These are phyloP conservation scores for Fusarium duplospermum DNA, from an alignment of 2,329 filamentous ascomycete genomes.

Conservation along the genomic window DNA sequence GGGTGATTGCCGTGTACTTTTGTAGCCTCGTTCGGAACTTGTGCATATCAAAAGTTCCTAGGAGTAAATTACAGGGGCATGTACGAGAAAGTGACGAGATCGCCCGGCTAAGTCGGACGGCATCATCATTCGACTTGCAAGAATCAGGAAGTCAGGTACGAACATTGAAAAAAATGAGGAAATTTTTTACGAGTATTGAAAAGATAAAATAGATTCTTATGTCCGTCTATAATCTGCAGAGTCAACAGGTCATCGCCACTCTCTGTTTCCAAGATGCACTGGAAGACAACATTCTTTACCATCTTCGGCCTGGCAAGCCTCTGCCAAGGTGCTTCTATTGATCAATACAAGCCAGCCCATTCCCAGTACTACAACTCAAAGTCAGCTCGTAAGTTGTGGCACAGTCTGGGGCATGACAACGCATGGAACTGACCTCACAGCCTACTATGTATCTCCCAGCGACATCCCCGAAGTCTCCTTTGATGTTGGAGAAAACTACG, in stretches of 20 bases:
- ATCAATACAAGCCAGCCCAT: neutral
- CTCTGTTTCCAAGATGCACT: neutral
- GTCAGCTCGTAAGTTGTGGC: conserved; percentile 1
- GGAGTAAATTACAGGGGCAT: neutral
- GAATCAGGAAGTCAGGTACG: neutral
- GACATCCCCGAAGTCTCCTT: neutral
- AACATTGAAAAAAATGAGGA: neutral
- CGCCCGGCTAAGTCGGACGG: neutral
- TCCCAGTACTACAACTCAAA: conserved; percentile 5
- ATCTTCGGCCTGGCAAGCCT: neutral
- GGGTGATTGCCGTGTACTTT: neutral
- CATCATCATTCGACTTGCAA: neutral
- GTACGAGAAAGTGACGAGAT: neutral
- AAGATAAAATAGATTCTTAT: neutral
- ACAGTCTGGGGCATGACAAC: too few species aligned
- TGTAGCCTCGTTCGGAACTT: neutral
- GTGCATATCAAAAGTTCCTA: neutral
- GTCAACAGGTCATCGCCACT: neutral
- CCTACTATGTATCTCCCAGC: neutral
- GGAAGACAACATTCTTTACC: neutral
- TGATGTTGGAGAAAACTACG: conserved; percentile 14
- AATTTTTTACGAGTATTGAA: neutral
- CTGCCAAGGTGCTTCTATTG: neutral
- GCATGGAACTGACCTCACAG: neutral
- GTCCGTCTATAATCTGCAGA: neutral